phyloP scores from a whole-genome alignment of 176 grass and related monocot genomes.

The Chrysopogon serrulatus region DNA sequence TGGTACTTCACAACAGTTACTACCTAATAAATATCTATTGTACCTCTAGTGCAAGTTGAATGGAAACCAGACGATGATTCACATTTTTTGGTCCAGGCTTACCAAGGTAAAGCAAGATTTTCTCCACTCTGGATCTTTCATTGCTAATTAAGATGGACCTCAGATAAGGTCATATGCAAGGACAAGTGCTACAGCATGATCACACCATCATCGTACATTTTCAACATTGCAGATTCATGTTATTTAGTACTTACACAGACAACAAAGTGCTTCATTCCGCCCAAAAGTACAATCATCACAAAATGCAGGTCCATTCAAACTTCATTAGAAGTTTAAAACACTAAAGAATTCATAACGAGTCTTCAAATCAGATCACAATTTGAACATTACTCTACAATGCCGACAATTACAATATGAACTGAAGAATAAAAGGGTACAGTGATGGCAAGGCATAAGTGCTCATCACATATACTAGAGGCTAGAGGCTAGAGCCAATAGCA shows the following conservation, averaged over 20 bases:
- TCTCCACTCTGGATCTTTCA: no score
- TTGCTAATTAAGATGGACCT: no score
- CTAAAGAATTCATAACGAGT: neutral
- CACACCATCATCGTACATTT: neutral
- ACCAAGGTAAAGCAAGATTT: no score
- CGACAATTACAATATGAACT: neutral
- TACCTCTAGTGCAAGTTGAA: no score
- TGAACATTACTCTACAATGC: neutral
- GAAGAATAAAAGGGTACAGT: neutral
- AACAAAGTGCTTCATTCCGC: neutral
- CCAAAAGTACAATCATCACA: neutral
- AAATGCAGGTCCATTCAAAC: neutral
- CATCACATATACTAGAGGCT: neutral
- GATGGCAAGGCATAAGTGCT: slow-evolving; percentile 9
- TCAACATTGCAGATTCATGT: neutral
- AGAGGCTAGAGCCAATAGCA: neutral
- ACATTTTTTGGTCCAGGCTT: no score
- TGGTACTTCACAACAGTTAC: no score
- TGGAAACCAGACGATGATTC: no score
- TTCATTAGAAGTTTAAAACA: neutral
- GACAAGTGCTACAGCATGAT: neutral
- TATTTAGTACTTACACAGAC: neutral
- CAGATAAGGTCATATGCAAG: no score
- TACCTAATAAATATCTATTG: no score
- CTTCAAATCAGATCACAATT: neutral